Conservation (phyloP, 2,329 filamentous ascomycete genomes). For the Rhynchosporium agropyri region DNA sequence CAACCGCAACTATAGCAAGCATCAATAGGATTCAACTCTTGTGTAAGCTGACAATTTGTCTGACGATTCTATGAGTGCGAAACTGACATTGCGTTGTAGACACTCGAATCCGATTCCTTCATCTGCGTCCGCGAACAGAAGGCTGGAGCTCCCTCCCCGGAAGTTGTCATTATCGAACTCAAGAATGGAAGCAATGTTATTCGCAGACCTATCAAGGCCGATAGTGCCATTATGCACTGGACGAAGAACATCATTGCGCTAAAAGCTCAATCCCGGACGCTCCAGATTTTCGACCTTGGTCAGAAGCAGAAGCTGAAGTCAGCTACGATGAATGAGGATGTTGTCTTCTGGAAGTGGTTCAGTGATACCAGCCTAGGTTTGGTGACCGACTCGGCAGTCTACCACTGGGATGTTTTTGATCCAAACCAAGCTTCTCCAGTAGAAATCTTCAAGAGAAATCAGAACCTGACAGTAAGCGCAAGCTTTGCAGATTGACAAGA, state of each 20-base stretch:
- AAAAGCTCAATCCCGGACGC: constrained; percentile 88
- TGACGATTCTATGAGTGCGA: constrained; percentile 15
- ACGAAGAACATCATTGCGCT: constrained; percentile 93
- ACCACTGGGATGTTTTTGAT: constrained; percentile 98
- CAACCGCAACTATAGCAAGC: constrained; percentile 54
- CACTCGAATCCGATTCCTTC: constrained; percentile 95
- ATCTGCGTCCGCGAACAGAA: constrained; percentile 97
- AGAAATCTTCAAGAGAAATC: constrained; percentile 93
- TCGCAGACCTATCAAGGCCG: constrained; percentile 93
- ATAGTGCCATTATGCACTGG: constrained; percentile 99
- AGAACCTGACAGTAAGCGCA: constrained; percentile 77
- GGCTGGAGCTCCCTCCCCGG: constrained; percentile 78
- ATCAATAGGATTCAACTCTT: constrained; percentile 85
- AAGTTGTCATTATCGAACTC: constrained; percentile 96
- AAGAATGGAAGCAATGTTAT: constrained; percentile 97
- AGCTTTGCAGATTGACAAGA: neutral
- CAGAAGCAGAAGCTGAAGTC: constrained; percentile 97
- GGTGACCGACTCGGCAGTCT: constrained; percentile 88
- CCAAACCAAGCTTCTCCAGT: constrained; percentile 74
- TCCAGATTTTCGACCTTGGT: constrained; percentile 96
- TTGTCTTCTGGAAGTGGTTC: constrained; percentile 99
- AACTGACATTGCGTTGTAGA: constrained; percentile 57
- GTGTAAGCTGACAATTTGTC: constrained; percentile 58
- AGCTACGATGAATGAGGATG: constrained; percentile 93
- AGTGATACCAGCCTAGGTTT: constrained; percentile 85